phyloP scores from a whole-genome alignment of 495 filamentous ascomycete genomes.

The Penicillium ochrochloron region DNA sequence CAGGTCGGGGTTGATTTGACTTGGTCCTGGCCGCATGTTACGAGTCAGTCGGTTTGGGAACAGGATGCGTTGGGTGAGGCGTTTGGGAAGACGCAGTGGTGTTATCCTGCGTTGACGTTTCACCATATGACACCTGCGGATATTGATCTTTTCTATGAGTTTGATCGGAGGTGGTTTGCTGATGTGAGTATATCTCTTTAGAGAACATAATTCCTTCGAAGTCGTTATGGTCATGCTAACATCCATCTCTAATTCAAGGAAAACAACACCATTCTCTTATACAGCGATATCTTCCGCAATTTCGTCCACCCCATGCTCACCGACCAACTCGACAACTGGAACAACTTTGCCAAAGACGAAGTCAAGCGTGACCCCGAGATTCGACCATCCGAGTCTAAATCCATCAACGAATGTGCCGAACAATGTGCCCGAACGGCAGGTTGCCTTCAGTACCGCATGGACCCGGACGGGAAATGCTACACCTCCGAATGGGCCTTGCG shows the following conservation, averaged over 20 bases:
- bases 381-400: constrained; percentile 18
- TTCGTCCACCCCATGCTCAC: constrained; percentile 30
- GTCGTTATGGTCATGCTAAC: not conserved
- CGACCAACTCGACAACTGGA: constrained; percentile 33
- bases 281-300: constrained; percentile 33
- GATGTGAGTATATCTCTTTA: constrained; percentile 15
- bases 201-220: not conserved
- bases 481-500: constrained; percentile 30
- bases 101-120: constrained; percentile 51
- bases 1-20: constrained; percentile 39
- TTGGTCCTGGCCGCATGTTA: constrained; percentile 46
- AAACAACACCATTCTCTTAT: constrained; percentile 22
- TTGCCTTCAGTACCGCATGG: constrained; percentile 48
- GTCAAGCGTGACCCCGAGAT: constrained; percentile 16
- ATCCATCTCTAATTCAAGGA: constrained; percentile 15
- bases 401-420: constrained; percentile 40
- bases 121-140: constrained; percentile 52
- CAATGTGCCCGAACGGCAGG: constrained; percentile 37
- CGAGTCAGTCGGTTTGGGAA: constrained; percentile 38
- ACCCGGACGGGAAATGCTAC: constrained; percentile 32
- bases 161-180: constrained; percentile 49
- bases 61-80: constrained; percentile 45
- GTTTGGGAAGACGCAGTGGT: constrained; percentile 49
- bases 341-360: constrained; percentile 29
- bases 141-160: constrained; percentile 41